Conservation (phyloP, 2,329 filamentous ascomycete genomes). For the Beauveria bassiana region DNA sequence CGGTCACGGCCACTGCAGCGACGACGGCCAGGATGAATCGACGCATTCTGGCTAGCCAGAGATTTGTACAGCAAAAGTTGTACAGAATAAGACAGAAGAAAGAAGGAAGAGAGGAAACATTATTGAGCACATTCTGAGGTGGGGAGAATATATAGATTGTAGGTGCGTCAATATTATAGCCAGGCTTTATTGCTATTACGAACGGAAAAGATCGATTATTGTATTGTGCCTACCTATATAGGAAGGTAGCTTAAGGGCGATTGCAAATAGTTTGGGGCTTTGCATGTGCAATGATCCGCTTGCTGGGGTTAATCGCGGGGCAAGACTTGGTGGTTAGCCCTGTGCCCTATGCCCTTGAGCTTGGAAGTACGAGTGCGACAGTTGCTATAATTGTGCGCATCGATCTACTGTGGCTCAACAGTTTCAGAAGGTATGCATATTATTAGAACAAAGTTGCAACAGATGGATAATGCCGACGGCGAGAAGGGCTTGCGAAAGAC, state of each 20-base stretch:
- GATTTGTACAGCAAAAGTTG: neutral
- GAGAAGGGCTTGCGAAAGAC: too few species aligned
- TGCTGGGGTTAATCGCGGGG: too few species aligned
- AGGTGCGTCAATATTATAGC: neutral
- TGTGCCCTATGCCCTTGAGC: too few species aligned
- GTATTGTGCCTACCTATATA: neutral
- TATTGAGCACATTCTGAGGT: accelerated
- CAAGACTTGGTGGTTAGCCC: too few species aligned
- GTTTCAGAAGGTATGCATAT: too few species aligned
- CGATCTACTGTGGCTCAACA: too few species aligned
- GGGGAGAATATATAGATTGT: neutral
- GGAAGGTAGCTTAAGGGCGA: neutral
- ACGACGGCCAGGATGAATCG: neutral
- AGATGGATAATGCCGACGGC: too few species aligned
- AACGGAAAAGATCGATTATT: neutral
- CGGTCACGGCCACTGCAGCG: neutral
- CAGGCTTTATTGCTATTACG: neutral
- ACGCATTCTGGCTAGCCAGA: neutral
- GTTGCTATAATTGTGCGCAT: too few species aligned
- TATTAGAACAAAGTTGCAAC: too few species aligned
- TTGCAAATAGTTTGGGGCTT: neutral
- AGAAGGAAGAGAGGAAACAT: neutral
- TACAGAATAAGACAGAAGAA: too few species aligned
- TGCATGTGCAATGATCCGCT: too few species aligned
- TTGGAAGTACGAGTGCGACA: too few species aligned